phyloP scores from a whole-genome alignment of 495 filamentous ascomycete species.

The Wilcoxina mikolae region DNA sequence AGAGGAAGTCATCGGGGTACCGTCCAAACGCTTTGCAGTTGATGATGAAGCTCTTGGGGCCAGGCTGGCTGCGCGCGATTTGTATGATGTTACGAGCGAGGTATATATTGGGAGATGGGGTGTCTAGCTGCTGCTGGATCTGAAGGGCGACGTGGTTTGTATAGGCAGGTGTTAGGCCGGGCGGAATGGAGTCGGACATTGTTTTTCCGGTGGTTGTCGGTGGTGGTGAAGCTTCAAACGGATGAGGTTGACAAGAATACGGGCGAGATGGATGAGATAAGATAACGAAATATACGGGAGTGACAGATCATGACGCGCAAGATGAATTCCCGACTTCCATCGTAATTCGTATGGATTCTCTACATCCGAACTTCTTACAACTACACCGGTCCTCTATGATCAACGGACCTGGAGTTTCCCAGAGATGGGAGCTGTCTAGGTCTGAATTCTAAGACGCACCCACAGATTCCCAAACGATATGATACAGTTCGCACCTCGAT shows the following conservation, averaged over 20 bases:
- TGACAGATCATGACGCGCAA: no score
- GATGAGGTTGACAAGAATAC: not conserved
- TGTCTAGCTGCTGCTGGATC: conserved; percentile 16
- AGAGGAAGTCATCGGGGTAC: conserved; percentile 25
- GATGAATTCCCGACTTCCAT: no score
- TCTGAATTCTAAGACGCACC: no score
- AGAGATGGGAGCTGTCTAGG: no score
- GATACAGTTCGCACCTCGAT: no score
- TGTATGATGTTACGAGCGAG: conserved; percentile 28
- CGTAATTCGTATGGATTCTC: no score
- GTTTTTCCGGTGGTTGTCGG: not conserved
- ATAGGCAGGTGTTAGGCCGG: conserved; percentile 22
- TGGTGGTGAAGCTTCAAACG: not conserved
- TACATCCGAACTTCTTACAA: no score
- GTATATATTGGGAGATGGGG: conserved; percentile 19
- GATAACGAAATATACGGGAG: no score
- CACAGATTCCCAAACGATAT: no score
- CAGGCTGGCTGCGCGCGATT: conserved; percentile 27
- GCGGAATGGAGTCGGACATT: conserved; percentile 9
- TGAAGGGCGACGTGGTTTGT: conserved; percentile 18
- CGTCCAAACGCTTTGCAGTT: conserved; percentile 26
- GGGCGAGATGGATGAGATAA: not conserved
- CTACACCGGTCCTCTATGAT: no score
- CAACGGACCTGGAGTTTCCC: no score
- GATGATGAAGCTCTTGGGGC: conserved; percentile 26